Base-by-base conservation (phyloP, 306 rosid species). In the Quercus suber region DNA sequence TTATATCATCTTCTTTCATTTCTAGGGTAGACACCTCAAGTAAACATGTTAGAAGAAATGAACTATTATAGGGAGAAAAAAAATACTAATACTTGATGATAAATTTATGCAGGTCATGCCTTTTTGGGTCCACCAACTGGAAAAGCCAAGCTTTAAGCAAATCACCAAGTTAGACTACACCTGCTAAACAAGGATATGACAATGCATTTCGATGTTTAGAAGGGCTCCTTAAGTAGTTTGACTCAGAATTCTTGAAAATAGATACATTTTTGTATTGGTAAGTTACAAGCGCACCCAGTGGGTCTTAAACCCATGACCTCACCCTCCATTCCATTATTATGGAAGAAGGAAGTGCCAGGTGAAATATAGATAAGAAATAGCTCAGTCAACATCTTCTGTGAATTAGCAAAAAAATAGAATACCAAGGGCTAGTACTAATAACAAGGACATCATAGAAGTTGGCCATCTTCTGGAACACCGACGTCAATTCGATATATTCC, bases 401-500 rank as follows among this genome's bases (percentile, higher is more conserved):
- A 74, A 59, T 65, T 71, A 79, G 69, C 77, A 75, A 55, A 67
- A 67, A 69, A 68, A 64, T 71, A 43, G 76, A 68, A 78, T 88
- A 94, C 98, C 98, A 94, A 68, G 92, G 98, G 70, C 98, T 97
- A 53, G 97, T 86, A 76, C 89, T 94, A 80, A 91, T 92, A 82
- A 94, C 82, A 75, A 94, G 90, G 67, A 92, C 97, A 81, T 94
- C 92, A 73, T 92, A 94, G 89, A 92, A 94, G 71, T 87, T 82
- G 67, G 85, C 89, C 97, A 82, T 88, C 92, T 15, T 94, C 93
- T 55, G 98, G 97, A 86, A 83, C 82, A 88, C 92, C 93, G 27
- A 89, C 91, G 82, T 92, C 98, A 14, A 92, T 93, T 65, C 91
- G 87, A 82, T 88, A 74, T 45, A 82, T 70, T 79, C 97, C 97